A percentile compares a stretch with the other conserved stretches of the same genome.
phyloP scores from a whole-genome alignment of 768 basidiomycete genomes.

The Suillus fuscotomentosus region DNA sequence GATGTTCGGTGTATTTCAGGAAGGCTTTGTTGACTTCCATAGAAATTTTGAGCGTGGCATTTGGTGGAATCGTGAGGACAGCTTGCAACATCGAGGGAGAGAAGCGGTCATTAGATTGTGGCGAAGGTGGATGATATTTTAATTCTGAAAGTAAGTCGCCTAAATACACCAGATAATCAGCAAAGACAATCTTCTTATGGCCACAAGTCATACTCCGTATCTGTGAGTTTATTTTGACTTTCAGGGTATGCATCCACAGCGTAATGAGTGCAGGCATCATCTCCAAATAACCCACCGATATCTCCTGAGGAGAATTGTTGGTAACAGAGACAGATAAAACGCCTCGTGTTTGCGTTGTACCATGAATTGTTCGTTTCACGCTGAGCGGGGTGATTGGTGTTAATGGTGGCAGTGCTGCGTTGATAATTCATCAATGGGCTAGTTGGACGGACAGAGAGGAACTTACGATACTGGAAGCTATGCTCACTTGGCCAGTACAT shows the following conservation, averaged over 20 bases:
- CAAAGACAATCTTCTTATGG: not conserved
- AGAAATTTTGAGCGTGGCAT: conserved; percentile 58
- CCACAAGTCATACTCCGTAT: not conserved
- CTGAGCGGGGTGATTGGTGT: conserved; percentile 49
- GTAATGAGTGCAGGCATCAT: conserved; percentile 93
- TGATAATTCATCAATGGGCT: conserved; percentile 2
- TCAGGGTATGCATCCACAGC: conserved; percentile 81
- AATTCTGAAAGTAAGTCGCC: conserved; percentile 65
- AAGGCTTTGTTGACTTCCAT: conserved; percentile 83
- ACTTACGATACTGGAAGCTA: conserved; percentile 59
- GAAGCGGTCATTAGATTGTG: conserved; percentile 16
- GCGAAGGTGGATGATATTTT: conserved; percentile 49
- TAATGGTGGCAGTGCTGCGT: conserved; percentile 35
- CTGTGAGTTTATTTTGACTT: conserved; percentile 38
- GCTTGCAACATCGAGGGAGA: conserved; percentile 72
- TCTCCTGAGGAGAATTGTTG: conserved; percentile 52
- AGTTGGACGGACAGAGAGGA: not conserved
- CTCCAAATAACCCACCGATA: conserved; percentile 69
- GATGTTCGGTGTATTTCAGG: conserved; percentile 92
- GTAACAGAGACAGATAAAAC: conserved; percentile 63
- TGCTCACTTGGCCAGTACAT: conserved; percentile 53
- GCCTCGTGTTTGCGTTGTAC: conserved; percentile 75
- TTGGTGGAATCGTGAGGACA: conserved; percentile 65
- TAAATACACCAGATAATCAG: conserved; percentile 22
- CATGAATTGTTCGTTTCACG: conserved; percentile 68